phyloP scores from a whole-genome alignment of 2,329 filamentous ascomycete genomes.

The Fusarium citri region DNA sequence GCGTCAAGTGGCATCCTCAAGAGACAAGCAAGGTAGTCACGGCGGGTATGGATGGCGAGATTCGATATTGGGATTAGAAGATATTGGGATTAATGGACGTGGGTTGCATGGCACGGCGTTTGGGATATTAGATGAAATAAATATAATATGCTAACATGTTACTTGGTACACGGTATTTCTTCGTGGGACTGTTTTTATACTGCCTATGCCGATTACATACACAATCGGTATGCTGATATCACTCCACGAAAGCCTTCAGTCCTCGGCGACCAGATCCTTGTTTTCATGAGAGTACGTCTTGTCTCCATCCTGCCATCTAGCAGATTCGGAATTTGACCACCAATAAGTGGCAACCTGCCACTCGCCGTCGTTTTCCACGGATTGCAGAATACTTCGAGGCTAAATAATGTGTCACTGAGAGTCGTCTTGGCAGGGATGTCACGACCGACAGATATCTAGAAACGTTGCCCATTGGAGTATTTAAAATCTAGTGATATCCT shows the following conservation, averaged over 20 bases:
- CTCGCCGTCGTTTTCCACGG: too few relatives aligned
- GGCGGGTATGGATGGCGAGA: conserved; percentile 87
- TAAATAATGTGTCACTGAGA: not conserved
- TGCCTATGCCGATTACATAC: not conserved
- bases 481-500: too few relatives aligned
- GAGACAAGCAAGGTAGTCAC: conserved; percentile 95
- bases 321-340: too few relatives aligned
- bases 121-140: conserved; percentile 20
- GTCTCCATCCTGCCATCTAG: too few relatives aligned
- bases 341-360: too few relatives aligned
- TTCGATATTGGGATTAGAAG: conserved; percentile 90
- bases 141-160: conserved; percentile 15
- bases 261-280: not conserved
- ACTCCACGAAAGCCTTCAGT: conserved; percentile 23
- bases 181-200: not conserved
- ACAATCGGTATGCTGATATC: conserved; percentile 16
- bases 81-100: conserved; percentile 10
- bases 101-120: conserved; percentile 46
- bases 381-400: not conserved
- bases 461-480: not conserved
- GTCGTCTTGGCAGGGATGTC: not conserved
- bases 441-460: not conserved
- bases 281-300: not conserved
- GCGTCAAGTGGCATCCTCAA: conserved; percentile 95
- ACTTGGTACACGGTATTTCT: not conserved